phyloP scores from a whole-genome alignment of 192 early-diverging fungal species.

The Linnemannia zychae region DNA sequence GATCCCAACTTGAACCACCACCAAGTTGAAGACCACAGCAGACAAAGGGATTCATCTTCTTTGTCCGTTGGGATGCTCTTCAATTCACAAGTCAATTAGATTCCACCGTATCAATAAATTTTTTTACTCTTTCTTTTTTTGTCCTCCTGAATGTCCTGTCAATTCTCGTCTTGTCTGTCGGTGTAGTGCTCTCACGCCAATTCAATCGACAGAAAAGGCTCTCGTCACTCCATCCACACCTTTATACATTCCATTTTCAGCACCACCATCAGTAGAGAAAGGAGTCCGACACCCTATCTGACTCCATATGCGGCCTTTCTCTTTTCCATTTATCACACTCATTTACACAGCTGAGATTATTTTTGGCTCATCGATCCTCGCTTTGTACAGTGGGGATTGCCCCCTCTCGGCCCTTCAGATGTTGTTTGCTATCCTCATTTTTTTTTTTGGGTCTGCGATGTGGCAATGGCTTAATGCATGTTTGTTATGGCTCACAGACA shows the following conservation, averaged over 20 bases:
- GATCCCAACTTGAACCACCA: not conserved
- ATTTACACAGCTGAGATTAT: not conserved
- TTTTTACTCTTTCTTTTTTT: not conserved
- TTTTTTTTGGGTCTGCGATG: too few relatives aligned
- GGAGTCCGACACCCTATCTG: not conserved
- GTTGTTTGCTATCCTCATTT: too few relatives aligned
- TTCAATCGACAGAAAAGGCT: conserved; percentile 7
- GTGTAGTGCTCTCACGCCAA: not conserved
- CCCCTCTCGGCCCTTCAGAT: too few relatives aligned
- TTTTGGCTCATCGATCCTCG: too few relatives aligned
- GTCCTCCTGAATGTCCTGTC: not conserved
- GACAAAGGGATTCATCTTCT: not conserved
- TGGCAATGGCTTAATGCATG: too few relatives aligned
- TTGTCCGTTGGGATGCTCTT: not conserved
- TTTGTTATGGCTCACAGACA: not conserved
- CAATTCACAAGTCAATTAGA: not conserved
- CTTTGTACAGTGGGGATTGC: too few relatives aligned
- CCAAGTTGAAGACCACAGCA: not conserved
- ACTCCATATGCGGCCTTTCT: not conserved
- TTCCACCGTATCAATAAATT: not conserved
- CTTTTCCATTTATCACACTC: not conserved
- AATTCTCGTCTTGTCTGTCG: not conserved
- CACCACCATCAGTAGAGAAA: not conserved
- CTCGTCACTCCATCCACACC: not conserved
- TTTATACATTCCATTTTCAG: not conserved